Evolutionary conservation across 1,284 basidiomycete genomes (phyloP).

Genomic region (Cryptococcus neoformans): DNA sequence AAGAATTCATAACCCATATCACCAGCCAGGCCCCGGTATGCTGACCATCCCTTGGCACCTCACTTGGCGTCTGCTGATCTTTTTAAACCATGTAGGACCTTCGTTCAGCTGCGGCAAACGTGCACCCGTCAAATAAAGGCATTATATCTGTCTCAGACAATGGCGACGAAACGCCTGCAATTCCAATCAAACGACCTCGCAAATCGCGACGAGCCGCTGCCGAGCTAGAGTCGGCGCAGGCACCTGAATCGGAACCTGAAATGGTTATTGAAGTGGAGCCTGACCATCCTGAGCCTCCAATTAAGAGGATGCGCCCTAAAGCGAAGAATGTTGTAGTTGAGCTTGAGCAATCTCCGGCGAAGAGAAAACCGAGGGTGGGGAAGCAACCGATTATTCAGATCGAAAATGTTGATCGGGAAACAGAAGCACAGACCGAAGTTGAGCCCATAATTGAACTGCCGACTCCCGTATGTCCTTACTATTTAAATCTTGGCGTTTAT

Average conservation of each 20-base stretch:
- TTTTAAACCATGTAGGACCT: neutral
- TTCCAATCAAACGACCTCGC: conserved; percentile 19
- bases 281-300: conserved; percentile 11
- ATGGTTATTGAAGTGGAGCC: neutral
- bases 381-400: conserved; percentile 5
- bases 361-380: conserved; percentile 12
- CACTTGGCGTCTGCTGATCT: too few relatives aligned
- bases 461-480: conserved; percentile 7
- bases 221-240: conserved; percentile 2
- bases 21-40: conserved; percentile 58
- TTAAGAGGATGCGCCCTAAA: conserved; percentile 13
- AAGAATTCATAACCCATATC: conserved; percentile 74
- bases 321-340: conserved; percentile 7
- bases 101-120: conserved; percentile 17
- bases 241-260: neutral
- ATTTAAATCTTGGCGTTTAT: neutral
- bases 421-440: conserved; percentile 11
- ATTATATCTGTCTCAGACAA: conserved; percentile 37
- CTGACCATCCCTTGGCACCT: neutral
- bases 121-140: conserved; percentile 42
- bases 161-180: conserved; percentile 17
- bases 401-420: conserved; percentile 14
- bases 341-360: conserved; percentile 2
- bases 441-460: neutral
- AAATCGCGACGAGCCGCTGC: neutral